Evolutionary conservation across 1,284 basidiomycete species (phyloP).

Genomic region (Malassezia sympodialis): DNA sequence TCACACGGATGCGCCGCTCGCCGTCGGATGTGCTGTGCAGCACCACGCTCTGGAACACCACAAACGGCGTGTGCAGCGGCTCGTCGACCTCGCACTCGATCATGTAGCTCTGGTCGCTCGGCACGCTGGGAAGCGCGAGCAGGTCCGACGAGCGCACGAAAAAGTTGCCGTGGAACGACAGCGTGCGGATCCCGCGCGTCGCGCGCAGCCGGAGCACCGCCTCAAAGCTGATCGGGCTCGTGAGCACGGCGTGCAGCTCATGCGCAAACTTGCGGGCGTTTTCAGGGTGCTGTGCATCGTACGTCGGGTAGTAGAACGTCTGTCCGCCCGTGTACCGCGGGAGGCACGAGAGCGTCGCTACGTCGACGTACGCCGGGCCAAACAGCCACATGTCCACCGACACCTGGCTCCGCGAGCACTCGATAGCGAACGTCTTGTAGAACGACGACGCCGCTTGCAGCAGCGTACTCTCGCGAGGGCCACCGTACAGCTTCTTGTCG

Average conservation of each 20-base stretch:
- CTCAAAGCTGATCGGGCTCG: constrained; percentile 89
- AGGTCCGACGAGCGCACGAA: constrained; percentile 97
- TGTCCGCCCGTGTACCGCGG: constrained; percentile 97
- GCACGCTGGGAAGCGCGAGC: constrained; percentile 88
- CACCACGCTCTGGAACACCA: constrained; percentile 91
- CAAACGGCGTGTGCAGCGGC: constrained; percentile 78
- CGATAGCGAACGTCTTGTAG: constrained; percentile 98
- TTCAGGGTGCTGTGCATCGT: constrained; percentile 85
- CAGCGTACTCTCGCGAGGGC: constrained; percentile 61
- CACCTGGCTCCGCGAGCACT: constrained; percentile 91
- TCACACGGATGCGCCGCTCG: constrained; percentile 90
- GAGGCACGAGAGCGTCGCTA: constrained; percentile 78
- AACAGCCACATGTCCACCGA: constrained; percentile 99
- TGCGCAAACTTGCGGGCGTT: constrained; percentile 97
- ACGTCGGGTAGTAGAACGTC: constrained; percentile 96
- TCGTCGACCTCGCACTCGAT: constrained; percentile 98
- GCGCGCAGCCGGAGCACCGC: constrained; percentile 96
- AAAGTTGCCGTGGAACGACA: constrained; percentile 98
- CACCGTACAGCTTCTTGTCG: constrained; percentile 90
- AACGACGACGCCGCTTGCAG: constrained; percentile 62
- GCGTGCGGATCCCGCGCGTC: constrained; percentile 71
- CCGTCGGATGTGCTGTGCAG: constrained; percentile 92
- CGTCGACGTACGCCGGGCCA: constrained; percentile 83
- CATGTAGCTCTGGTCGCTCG: constrained; percentile 89
- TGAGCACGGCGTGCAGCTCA: constrained; percentile 85